phyloP scores from a whole-genome alignment of 2,329 filamentous ascomycete genomes.

The Rhynchosporium graminicola region DNA sequence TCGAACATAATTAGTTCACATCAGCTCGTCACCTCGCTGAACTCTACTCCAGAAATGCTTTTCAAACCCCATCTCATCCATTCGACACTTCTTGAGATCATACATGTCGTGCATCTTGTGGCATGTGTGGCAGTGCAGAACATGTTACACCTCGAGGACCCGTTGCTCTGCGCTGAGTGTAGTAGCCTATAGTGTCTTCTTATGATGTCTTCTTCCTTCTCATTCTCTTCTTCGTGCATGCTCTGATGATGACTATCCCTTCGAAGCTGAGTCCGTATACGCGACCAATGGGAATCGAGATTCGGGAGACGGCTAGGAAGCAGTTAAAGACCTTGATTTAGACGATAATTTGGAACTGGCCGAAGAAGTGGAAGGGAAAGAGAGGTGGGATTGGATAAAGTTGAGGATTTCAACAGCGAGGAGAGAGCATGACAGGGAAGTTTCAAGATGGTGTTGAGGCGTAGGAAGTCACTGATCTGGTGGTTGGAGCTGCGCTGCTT shows the following conservation, averaged over 20 bases:
- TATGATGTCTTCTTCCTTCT: background rate
- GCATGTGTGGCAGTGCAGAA: background rate
- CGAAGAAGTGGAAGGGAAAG: background rate
- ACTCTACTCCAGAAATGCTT: background rate
- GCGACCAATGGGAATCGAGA: no score
- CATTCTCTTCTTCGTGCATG: background rate
- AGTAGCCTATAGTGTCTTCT: background rate
- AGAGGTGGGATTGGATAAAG: background rate
- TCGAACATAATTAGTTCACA: no score
- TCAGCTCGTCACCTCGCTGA: background rate
- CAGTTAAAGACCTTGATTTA: background rate
- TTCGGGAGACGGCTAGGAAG: no score
- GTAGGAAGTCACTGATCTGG: background rate
- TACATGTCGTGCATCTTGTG: background rate
- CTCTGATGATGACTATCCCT: conserved; percentile 1
- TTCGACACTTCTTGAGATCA: background rate
- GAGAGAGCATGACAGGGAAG: background rate
- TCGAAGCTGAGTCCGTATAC: background rate
- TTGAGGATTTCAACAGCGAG: background rate
- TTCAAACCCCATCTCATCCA: background rate
- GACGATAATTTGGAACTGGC: background rate
- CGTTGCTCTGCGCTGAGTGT: background rate
- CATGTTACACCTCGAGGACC: background rate
- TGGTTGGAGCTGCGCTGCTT: background rate
- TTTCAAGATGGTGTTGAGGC: background rate